These are phyloP conservation scores for Pisolithus marmoratus DNA, from an alignment of 768 basidiomycete species.

Conservation along the genomic window DNA sequence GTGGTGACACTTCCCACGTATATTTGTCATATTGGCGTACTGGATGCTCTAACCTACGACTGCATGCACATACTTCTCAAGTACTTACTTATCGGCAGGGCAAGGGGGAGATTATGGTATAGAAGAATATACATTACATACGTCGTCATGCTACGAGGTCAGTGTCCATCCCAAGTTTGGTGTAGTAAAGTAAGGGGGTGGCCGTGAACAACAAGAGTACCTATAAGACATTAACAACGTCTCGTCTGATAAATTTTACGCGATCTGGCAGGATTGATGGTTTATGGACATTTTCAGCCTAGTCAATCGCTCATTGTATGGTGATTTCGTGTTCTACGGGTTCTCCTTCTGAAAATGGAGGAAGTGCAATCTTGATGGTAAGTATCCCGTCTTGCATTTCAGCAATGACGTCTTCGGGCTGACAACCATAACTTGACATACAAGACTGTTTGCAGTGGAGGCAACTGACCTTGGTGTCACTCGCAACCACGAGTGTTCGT, in stretches of 20 bases:
- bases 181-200: no score
- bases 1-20: no score
- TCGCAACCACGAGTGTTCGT: slow-evolving; percentile 49
- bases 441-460: not conserved
- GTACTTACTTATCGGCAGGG: no score
- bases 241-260: not conserved
- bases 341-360: slow-evolving; percentile 38
- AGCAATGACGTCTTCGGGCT: slow-evolving; percentile 52
- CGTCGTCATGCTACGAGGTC: no score
- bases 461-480: slow-evolving; percentile 48
- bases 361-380: slow-evolving; percentile 47
- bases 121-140: no score
- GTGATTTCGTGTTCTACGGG: slow-evolving; percentile 43
- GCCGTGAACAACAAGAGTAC: not conserved
- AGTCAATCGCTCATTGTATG: slow-evolving; percentile 37
- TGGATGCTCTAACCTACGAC: no score
- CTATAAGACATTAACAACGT: not conserved
- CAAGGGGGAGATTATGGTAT: no score
- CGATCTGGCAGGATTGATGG: no score
- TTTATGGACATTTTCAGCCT: no score
- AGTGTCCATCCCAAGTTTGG: no score
- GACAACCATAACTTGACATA: slow-evolving; percentile 7
- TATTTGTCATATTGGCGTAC: no score
- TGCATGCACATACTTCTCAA: no score
- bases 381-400: slow-evolving; percentile 59